phyloP scores from a whole-genome alignment of 2,329 filamentous ascomycete genomes.

The Xylariaceae sp. region DNA sequence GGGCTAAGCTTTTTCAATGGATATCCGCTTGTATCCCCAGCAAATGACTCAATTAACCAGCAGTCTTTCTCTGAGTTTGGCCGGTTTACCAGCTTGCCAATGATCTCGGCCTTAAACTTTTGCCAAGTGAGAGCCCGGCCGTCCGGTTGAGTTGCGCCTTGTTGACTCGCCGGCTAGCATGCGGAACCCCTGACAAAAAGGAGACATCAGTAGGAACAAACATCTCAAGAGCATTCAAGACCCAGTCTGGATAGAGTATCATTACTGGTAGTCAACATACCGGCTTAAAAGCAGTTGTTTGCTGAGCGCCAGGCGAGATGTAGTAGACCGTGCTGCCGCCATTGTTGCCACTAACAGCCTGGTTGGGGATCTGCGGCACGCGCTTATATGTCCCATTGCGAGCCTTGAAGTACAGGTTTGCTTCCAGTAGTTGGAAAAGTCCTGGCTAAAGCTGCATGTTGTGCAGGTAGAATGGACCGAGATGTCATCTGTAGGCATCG shows the following conservation, averaged over 20 bases:
- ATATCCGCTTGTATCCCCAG: too few species aligned
- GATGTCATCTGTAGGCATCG: constrained; percentile 15
- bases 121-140: too few species aligned
- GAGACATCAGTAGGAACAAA: constrained; percentile 31
- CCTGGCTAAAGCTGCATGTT: constrained; percentile 32
- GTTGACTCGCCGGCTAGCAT: constrained; percentile 36
- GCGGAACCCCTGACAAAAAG: constrained; percentile 36
- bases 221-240: not conserved
- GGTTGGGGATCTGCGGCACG: constrained; percentile 20
- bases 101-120: constrained; percentile 32
- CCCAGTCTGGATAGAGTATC: not conserved
- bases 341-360: constrained; percentile 16
- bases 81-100: constrained; percentile 38
- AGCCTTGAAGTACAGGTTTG: constrained; percentile 29
- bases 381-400: constrained; percentile 23
- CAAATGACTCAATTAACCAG: too few species aligned
- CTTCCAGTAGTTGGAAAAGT: constrained; percentile 31
- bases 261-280: constrained; percentile 41
- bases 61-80: constrained; percentile 36
- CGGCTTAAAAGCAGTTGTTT: constrained; percentile 35
- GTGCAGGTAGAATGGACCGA: constrained; percentile 23
- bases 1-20: too few species aligned
- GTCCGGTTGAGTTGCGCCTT: constrained; percentile 25
- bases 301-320: constrained; percentile 27
- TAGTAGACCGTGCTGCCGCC: constrained; percentile 32